Conservation (phyloP, 768 basidiomycete genomes). For the Suillus hirtellus region DNA sequence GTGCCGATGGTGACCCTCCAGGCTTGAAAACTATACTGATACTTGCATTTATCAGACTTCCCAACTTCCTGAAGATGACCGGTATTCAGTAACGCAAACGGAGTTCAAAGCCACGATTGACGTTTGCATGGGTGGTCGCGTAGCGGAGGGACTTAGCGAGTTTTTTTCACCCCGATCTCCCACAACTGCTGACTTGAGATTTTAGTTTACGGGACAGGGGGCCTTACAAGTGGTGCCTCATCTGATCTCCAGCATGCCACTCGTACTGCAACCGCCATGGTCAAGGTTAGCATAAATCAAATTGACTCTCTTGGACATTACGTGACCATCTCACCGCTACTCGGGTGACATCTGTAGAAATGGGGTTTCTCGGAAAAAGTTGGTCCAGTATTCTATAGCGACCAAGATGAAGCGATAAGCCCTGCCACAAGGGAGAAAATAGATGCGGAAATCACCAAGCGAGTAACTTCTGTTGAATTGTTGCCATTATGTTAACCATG, state of each 20-base stretch:
- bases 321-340: conserved; percentile 2
- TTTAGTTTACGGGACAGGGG: conserved; percentile 82
- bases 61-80: conserved; percentile 76
- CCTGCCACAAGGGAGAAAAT: conserved; percentile 79
- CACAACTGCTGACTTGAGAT: conserved; percentile 16
- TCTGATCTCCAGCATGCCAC: conserved; percentile 87
- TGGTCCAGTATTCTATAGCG: conserved; percentile 81
- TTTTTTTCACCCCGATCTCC: conserved; percentile 13
- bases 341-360: conserved; percentile 40
- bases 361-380: conserved; percentile 80
- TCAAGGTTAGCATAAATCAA: conserved; percentile 59
- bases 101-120: conserved; percentile 85
- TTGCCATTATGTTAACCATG: background rate
- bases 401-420: conserved; percentile 69
- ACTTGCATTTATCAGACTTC: conserved; percentile 50
- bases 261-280: conserved; percentile 79
- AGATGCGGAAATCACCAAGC: conserved; percentile 85
- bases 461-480: conserved; percentile 32
- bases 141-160: conserved; percentile 89
- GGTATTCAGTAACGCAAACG: conserved; percentile 65
- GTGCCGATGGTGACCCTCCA: conserved; percentile 28
- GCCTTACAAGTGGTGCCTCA: conserved; percentile 89
- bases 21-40: conserved; percentile 16
- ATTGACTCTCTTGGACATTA: conserved; percentile 10
- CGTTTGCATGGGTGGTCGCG: conserved; percentile 91